A percentile compares a stretch with the other conserved stretches of the same genome.
phyloP scores from a whole-genome alignment of 2,329 filamentous ascomycete species.

The Eutypa lata region DNA sequence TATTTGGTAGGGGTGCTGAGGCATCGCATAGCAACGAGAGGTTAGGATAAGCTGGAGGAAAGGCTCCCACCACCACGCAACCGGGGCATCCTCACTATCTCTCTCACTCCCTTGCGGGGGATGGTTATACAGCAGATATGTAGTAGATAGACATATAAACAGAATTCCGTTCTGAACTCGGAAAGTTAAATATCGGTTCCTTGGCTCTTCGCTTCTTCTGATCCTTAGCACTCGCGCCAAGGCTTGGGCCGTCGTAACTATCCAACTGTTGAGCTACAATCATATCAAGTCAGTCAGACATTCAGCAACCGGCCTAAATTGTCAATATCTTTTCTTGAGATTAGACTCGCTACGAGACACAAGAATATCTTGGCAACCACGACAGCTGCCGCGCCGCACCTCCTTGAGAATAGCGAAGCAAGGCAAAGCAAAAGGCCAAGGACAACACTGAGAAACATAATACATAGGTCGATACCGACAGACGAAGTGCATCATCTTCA shows the following conservation, averaged over 20 bases:
- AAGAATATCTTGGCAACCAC: not conserved
- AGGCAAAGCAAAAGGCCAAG: not conserved
- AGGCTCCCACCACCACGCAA: no score
- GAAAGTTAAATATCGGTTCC: not conserved
- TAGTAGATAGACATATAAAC: not conserved
- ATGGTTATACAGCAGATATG: not conserved
- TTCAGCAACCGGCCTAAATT: not conserved
- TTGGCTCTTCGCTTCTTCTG: not conserved
- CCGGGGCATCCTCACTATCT: not conserved
- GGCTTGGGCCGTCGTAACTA: not conserved
- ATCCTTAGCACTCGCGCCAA: not conserved
- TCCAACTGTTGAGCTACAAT: constrained; percentile 1
- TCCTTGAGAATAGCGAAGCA: not conserved
- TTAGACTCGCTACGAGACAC: not conserved
- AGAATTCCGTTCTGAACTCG: not conserved
- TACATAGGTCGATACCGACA: not conserved
- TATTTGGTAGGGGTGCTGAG: no score
- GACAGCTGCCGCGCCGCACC: not conserved
- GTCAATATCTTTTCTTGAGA: not conserved
- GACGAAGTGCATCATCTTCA: no score
- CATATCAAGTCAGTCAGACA: not conserved
- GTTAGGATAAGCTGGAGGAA: no score
- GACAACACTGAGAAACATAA: not conserved
- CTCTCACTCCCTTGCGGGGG: not conserved
- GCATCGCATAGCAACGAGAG: no score